Conservation (phyloP, 768 basidiomycete species). For the Amanita rimosa region DNA sequence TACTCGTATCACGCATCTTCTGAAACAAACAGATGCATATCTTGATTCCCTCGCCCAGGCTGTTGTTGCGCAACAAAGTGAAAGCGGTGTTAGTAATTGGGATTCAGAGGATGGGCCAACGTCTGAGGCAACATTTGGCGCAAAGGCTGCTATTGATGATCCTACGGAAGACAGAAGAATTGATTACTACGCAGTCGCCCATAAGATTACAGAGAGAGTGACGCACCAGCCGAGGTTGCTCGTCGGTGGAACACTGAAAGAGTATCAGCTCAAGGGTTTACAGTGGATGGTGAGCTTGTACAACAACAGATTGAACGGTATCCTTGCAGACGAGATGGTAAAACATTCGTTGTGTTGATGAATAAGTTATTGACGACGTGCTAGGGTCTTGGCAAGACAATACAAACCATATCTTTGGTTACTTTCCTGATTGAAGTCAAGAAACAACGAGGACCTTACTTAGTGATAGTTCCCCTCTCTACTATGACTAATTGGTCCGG, state of each 20-base stretch:
- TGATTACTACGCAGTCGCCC: slow-evolving; percentile 95
- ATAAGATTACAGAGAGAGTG: slow-evolving; percentile 82
- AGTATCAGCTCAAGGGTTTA: slow-evolving; percentile 89
- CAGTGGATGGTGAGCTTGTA: slow-evolving; percentile 99
- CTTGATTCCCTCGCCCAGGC: slow-evolving; percentile 93
- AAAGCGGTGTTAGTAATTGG: slow-evolving; percentile 32
- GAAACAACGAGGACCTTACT: slow-evolving; percentile 85
- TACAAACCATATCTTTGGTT: slow-evolving; percentile 91
- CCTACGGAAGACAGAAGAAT: slow-evolving; percentile 57
- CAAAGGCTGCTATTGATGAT: slow-evolving; percentile 57
- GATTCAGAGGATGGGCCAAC: slow-evolving; percentile 65
- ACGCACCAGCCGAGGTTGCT: slow-evolving; percentile 63
- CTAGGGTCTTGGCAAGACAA: slow-evolving; percentile 91
- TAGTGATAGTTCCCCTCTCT: slow-evolving; percentile 91
- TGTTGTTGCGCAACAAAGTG: slow-evolving; percentile 85
- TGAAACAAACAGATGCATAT: slow-evolving; percentile 89
- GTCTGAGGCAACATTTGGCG: slow-evolving; percentile 87
- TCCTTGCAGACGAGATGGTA: slow-evolving; percentile 92
- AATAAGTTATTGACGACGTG: slow-evolving; percentile 7
- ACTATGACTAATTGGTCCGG: slow-evolving; percentile 97
- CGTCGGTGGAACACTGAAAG: slow-evolving; percentile 83
- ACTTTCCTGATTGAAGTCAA: slow-evolving; percentile 90
- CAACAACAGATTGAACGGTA: slow-evolving; percentile 92
- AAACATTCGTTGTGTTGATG: slow-evolving; percentile 10
- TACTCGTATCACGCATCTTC: slow-evolving; percentile 92